These are phyloP conservation scores for Cymodocea nodosa DNA, from an alignment of 116 monocot genomes.

Conservation along the genomic window DNA sequence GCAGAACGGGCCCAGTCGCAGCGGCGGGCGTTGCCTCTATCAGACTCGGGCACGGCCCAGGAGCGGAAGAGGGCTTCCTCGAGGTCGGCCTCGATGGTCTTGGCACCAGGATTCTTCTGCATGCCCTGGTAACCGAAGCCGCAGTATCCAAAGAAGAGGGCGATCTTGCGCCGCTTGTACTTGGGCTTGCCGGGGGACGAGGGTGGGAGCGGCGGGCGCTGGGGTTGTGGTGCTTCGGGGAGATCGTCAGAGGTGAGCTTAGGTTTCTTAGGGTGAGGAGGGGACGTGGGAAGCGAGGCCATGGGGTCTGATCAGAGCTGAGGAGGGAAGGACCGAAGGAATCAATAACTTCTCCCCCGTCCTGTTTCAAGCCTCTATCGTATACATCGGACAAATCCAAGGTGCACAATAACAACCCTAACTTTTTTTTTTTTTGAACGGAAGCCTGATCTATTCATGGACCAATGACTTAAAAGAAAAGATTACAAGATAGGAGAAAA, in stretches of 20 bases:
- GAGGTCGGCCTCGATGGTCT: constrained; percentile 89
- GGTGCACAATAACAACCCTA: too few relatives aligned
- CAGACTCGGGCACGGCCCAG: constrained; percentile 59
- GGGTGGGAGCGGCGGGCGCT: constrained; percentile 4
- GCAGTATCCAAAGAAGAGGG: constrained; percentile 80
- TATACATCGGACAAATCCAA: too few relatives aligned
- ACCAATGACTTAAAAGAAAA: too few relatives aligned
- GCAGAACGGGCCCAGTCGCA: constrained; percentile 95
- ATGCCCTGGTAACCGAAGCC: constrained; percentile 94
- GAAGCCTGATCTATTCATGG: too few relatives aligned
- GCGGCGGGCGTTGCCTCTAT: constrained; percentile 48
- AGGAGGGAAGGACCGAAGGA: too few relatives aligned
- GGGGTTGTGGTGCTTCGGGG: constrained; percentile 27
- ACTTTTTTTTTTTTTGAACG: too few relatives aligned
- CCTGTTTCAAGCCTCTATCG: too few relatives aligned
- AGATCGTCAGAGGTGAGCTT: constrained; percentile 44
- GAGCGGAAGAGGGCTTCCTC: constrained; percentile 84
- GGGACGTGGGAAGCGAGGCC: constrained; percentile 7
- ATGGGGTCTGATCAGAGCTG: too few relatives aligned
- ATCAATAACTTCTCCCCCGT: too few relatives aligned
- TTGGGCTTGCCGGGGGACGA: constrained; percentile 10
- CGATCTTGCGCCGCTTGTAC: constrained; percentile 86
- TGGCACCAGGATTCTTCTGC: constrained; percentile 99
- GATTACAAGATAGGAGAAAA: too few relatives aligned
- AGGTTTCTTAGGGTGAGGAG: constrained; percentile 52